phyloP scores from a whole-genome alignment of 2,329 filamentous ascomycete species.

The Penicillium sp. region DNA sequence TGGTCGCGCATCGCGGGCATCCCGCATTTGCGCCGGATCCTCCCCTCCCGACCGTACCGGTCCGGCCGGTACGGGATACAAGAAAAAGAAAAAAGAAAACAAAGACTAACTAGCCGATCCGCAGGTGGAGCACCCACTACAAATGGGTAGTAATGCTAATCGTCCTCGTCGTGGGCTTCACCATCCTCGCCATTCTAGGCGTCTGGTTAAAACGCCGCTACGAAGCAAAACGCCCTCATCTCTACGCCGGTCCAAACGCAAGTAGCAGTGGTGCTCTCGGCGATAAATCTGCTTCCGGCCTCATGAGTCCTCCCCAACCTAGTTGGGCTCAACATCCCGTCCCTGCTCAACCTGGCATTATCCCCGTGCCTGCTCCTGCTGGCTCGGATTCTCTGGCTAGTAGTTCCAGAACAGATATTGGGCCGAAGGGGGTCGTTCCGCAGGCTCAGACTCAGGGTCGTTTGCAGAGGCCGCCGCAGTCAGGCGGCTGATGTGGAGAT shows the following conservation, averaged over 20 bases:
- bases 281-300: slow-evolving; percentile 17
- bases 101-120: too few species aligned
- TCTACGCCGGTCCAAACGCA: slow-evolving; percentile 35
- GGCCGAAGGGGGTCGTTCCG: slow-evolving; percentile 12
- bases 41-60: not conserved
- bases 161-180: slow-evolving; percentile 71
- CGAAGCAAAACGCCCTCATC: slow-evolving; percentile 59
- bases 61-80: too few species aligned
- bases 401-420: slow-evolving; percentile 34
- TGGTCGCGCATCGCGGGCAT: too few species aligned
- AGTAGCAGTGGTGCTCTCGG: slow-evolving; percentile 28
- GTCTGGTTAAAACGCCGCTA: slow-evolving; percentile 75
- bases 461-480: slow-evolving; percentile 26
- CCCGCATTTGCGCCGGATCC: too few species aligned
- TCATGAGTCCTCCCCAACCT: slow-evolving; percentile 18
- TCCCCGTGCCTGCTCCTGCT: slow-evolving; percentile 6
- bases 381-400: slow-evolving; percentile 30
- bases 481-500: slow-evolving; percentile 28
- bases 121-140: slow-evolving; percentile 62
- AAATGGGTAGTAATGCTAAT: slow-evolving; percentile 84
- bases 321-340: slow-evolving; percentile 5
- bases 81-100: too few species aligned
- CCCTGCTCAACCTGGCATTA: not conserved
- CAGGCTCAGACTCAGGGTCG: slow-evolving; percentile 23
- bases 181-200: slow-evolving; percentile 67